Evolutionary conservation across 2,329 filamentous ascomycete species (phyloP), one percentile per base, ranked within the genome.

Genomic region (Colletotrichum lentis): DNA sequence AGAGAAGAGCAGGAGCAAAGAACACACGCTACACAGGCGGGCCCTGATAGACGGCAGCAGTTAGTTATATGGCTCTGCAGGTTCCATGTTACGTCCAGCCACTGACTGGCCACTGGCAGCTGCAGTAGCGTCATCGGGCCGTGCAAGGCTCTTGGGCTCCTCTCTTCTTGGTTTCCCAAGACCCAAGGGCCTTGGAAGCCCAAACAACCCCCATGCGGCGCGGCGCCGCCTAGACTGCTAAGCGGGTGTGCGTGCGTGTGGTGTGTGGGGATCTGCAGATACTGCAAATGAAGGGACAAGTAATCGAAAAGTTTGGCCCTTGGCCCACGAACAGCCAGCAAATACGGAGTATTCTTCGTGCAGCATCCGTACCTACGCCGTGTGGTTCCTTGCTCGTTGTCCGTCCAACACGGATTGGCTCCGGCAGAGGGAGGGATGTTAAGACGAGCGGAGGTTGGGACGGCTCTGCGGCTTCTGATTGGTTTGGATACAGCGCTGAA

Each of bases 41-140:
- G 55, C 66, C 55, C 37, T 24, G 55, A 56, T 47, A 35, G 49
- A 27, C 24, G 54, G 62, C 54, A 60, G 65, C 65, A 37, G 54
- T 49, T 31, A 39, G 52, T 67, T 69, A 69, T 69, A 69, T 69
- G 67, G 63, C n/a, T 37, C 31, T 47, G 41, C 47, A 46, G 44
- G 41, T 60, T 65, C 58, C 47, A 44, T 53, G 22, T 27, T 7
- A 14, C n/a, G 27, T 68, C 63, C 67, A 69, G 67, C 67, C 67
- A 69, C 67, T 69, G 67, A 57, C 66, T 61, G 55, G 53, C 67
- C 67, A 69, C 64, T 69, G 67, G 63, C 66, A 66, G 55, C n/a
- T 69, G 58, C 67, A 67, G 58, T 67, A 69, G 63, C 63, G 64
- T 69, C 67, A 67, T 69, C 67, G 52, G 63, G 63, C 62, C 62